Percentiles rank a stretch among this genome's conserved stretches.
phyloP scores from a whole-genome alignment of 805 yeast genomes.

The Yamadazyma endophytica region DNA sequence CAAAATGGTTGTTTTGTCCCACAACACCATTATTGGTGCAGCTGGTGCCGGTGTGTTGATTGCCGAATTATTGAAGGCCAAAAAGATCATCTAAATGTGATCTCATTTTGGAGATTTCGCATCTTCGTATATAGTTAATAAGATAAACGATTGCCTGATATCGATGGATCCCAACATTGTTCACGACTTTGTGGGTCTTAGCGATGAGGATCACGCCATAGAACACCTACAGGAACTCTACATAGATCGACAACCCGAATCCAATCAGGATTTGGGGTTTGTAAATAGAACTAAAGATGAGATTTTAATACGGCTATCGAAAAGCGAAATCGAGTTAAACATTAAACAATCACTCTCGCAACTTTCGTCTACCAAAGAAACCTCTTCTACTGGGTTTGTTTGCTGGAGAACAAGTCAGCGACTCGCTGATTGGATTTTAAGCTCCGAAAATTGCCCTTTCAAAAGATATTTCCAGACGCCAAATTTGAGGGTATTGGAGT shows the following conservation, averaged over 20 bases:
- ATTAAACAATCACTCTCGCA: constrained; percentile 32
- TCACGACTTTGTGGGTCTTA: no score
- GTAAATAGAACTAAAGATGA: constrained; percentile 23
- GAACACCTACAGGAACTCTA: constrained; percentile 32
- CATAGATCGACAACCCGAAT: constrained; percentile 21
- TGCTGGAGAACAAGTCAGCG: constrained; percentile 53
- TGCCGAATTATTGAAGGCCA: constrained; percentile 83
- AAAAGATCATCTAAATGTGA: constrained; percentile 53
- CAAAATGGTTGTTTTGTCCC: constrained; percentile 97
- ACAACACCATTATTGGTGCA: constrained; percentile 96
- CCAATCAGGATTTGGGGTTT: constrained; percentile 30
- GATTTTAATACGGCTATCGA: constrained; percentile 18
- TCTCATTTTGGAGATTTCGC: no score
- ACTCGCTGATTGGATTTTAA: constrained; percentile 52
- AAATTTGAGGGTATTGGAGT: constrained; percentile 39
- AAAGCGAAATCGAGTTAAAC: constrained; percentile 19
- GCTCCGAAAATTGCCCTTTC: constrained; percentile 23
- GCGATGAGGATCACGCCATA: no score
- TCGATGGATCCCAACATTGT: no score
- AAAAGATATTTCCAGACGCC: constrained; percentile 4
- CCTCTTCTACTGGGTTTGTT: constrained; percentile 53
- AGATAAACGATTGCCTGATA: no score
- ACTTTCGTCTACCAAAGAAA: constrained; percentile 25
- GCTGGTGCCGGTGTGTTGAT: constrained; percentile 97
- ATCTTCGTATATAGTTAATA: no score